Evolutionary conservation across 768 basidiomycete genomes (phyloP).

Genomic region (Leccinum truebloodii): DNA sequence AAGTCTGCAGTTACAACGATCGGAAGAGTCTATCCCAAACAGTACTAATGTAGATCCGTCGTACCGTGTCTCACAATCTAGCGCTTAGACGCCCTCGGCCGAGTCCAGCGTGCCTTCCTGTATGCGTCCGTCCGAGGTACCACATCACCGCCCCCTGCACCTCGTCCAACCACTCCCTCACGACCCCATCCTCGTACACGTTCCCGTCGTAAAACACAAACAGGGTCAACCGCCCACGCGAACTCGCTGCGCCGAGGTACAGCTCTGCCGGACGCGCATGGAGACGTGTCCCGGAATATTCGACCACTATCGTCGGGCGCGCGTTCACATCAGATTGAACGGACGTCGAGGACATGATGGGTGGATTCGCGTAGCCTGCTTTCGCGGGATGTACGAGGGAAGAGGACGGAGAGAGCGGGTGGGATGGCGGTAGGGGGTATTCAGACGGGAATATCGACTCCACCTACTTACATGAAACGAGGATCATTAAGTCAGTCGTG

Average conservation of each 20-base stretch:
- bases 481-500: too few relatives aligned
- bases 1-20: too few relatives aligned
- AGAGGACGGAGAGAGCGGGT: slow-evolving; percentile 26
- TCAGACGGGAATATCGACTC: slow-evolving; percentile 36
- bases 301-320: slow-evolving; percentile 16
- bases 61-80: too few relatives aligned
- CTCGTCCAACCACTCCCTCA: slow-evolving; percentile 51
- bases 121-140: slow-evolving; percentile 28
- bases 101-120: not conserved
- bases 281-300: slow-evolving; percentile 23
- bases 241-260: slow-evolving; percentile 44
- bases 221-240: slow-evolving; percentile 35
- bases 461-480: slow-evolving; percentile 25
- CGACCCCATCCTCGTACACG: slow-evolving; percentile 41
- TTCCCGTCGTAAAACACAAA: slow-evolving; percentile 44
- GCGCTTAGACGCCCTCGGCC: too few relatives aligned
- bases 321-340: not conserved
- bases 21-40: too few relatives aligned
- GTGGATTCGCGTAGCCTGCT: slow-evolving; percentile 8
- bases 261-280: slow-evolving; percentile 46
- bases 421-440: slow-evolving; percentile 34
- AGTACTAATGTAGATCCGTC: too few relatives aligned
- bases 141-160: slow-evolving; percentile 35
- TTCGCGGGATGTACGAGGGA: slow-evolving; percentile 10
- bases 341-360: not conserved